A percentile compares a stretch with the other conserved stretches of the same genome.
Conservation (phyloP, 177 flowering plant genomes). For the Vitis hybrid region DNA sequence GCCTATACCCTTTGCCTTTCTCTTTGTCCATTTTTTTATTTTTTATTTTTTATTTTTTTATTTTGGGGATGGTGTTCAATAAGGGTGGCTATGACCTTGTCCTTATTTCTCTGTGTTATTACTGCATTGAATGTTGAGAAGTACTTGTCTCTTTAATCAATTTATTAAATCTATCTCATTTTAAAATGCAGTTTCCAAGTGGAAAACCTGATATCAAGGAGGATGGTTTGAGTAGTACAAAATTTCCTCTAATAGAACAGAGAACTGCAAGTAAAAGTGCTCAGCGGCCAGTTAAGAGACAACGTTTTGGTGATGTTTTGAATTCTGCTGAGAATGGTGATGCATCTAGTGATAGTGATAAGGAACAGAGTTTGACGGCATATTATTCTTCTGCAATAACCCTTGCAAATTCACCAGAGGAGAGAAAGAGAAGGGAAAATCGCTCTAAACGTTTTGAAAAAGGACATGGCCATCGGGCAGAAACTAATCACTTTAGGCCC, state of each 20-base stretch:
- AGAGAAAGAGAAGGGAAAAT: constrained; percentile 80
- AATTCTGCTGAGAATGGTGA: constrained; percentile 55
- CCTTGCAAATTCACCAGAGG: constrained; percentile 81
- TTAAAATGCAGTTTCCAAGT: constrained; percentile 48
- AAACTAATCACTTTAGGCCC: constrained; percentile 37
- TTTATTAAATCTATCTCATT: not conserved
- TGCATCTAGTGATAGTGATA: constrained; percentile 91
- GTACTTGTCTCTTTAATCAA: not conserved
- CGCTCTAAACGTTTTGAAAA: constrained; percentile 90
- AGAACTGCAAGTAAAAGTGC: constrained; percentile 42
- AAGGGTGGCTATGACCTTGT: no score
- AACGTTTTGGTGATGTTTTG: constrained; percentile 48
- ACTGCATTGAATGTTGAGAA: not conserved
- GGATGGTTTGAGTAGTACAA: constrained; percentile 26
- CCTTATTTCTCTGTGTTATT: not conserved
- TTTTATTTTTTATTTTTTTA: not conserved
- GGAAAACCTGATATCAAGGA: constrained; percentile 53
- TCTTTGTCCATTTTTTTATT: not conserved
- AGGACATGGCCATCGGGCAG: constrained; percentile 55
- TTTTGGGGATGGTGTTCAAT: not conserved
- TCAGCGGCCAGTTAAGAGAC: constrained; percentile 68
- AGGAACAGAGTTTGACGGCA: constrained; percentile 71
- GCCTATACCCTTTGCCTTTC: not conserved
- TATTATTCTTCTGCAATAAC: constrained; percentile 70
- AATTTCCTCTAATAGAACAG: constrained; percentile 36